These are phyloP conservation scores for Cordyceps farinosa DNA, from an alignment of 2,329 filamentous ascomycete species.

Conservation along the genomic window DNA sequence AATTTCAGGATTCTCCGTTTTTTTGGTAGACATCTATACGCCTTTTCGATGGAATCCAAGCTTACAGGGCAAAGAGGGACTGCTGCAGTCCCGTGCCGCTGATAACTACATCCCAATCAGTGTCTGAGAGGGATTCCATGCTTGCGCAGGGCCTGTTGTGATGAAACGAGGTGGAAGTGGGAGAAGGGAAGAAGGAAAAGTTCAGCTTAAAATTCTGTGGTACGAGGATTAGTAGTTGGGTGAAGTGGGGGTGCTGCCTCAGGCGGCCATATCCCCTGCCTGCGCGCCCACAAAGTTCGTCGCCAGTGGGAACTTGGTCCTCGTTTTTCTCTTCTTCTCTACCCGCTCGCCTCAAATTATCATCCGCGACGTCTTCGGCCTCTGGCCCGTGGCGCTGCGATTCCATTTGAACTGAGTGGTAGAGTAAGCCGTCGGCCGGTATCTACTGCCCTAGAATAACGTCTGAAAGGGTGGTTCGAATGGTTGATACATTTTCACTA, in stretches of 20 bases:
- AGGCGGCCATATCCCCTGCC: not conserved
- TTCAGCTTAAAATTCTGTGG: conserved; percentile 14
- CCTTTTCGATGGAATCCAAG: conserved; percentile 31
- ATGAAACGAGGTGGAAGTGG: conserved; percentile 14
- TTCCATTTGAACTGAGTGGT: conserved; percentile 53
- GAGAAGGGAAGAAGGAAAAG: conserved; percentile 22
- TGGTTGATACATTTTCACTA: conserved; percentile 64
- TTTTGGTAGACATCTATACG: not conserved
- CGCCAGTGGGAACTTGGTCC: conserved; percentile 2
- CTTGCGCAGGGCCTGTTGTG: conserved; percentile 22
- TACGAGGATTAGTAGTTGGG: not conserved
- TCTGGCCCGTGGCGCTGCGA: conserved; percentile 51
- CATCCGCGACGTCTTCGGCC: conserved; percentile 17
- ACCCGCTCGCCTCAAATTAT: conserved; percentile 37
- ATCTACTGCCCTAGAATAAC: conserved; percentile 82
- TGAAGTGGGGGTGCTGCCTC: conserved; percentile 17
- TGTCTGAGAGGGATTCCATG: conserved; percentile 74
- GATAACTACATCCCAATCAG: conserved; percentile 75
- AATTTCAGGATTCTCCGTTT: conserved; percentile 19
- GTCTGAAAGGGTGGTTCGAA: conserved; percentile 81
- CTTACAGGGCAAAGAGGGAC: conserved; percentile 76
- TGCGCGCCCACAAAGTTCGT: conserved; percentile 12
- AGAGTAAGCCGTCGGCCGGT: conserved; percentile 68
- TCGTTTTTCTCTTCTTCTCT: conserved; percentile 31
- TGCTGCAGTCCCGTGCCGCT: conserved; percentile 74